Conservation (phyloP, 164 flowering plant species). For the Magnolia changhungtana region DNA sequence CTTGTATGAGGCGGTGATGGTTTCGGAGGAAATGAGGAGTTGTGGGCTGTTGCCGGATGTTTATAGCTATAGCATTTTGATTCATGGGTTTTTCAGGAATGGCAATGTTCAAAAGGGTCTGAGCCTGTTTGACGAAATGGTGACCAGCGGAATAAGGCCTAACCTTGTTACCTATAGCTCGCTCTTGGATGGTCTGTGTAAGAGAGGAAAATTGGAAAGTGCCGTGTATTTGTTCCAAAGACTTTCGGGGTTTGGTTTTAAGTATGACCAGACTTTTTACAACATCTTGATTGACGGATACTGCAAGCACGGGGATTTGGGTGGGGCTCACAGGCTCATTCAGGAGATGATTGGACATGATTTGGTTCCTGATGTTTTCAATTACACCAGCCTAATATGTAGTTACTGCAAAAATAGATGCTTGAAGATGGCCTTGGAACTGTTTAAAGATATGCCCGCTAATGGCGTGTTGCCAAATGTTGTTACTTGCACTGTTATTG, state of each 20-base stretch:
- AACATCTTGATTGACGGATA: slow-evolving; percentile 41
- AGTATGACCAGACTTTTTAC: slow-evolving; percentile 36
- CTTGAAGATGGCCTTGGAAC: slow-evolving; percentile 35
- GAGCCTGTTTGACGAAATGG: slow-evolving; percentile 46
- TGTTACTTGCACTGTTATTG: slow-evolving; percentile 34
- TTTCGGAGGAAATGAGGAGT: slow-evolving; percentile 51
- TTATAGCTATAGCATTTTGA: slow-evolving; percentile 55
- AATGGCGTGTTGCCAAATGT: slow-evolving; percentile 31
- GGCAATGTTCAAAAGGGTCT: slow-evolving; percentile 38
- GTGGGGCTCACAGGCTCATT: slow-evolving; percentile 27
- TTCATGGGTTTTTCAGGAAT: slow-evolving; percentile 53
- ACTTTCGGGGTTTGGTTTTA: slow-evolving; percentile 29
- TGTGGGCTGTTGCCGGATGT: slow-evolving; percentile 43
- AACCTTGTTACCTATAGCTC: slow-evolving; percentile 41
- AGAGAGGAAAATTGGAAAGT: slow-evolving; percentile 30
- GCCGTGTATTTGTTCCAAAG: slow-evolving; percentile 30
- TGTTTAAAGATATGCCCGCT: slow-evolving; percentile 26
- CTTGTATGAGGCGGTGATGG: slow-evolving; percentile 31
- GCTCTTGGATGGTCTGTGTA: slow-evolving; percentile 39
- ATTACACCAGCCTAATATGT: slow-evolving; percentile 31
- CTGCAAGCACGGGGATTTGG: slow-evolving; percentile 39
- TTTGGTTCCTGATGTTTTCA: slow-evolving; percentile 33
- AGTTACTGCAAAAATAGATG: slow-evolving; percentile 36
- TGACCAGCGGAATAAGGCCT: slow-evolving; percentile 32
- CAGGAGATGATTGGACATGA: slow-evolving; percentile 41